Base-by-base conservation (phyloP, 2,329 filamentous ascomycete genomes). In the Zymoseptoria brevis region DNA sequence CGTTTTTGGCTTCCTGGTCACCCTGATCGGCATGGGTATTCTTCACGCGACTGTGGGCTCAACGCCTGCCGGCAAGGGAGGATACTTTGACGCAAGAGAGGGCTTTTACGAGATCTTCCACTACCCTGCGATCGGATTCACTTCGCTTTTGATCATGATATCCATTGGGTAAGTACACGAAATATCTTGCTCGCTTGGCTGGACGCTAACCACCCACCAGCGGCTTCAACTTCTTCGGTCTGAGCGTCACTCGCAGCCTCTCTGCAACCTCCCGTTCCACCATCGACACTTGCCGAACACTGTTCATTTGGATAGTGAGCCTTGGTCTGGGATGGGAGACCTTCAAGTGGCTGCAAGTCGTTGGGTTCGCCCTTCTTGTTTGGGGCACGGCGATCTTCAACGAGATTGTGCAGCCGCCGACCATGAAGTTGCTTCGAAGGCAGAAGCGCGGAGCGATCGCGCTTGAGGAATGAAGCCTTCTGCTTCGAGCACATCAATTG, bases 371-470 rank as follows among this genome's bases (percentile, higher is more conserved):
- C 1, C 77, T 96, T 65, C 82, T 99, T 41, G 94, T 99, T 13
- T 99, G 96, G 72, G 95, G 94, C 65, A 99, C 93, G 1, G 96
- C 96, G 75, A 74, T 97, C 50, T 97, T 97, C 80, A 97, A 97
- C 75, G 91, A 95, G 63, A 84, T 99, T 60, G 83, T 97, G n/a
- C 80, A 85, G 60, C 90, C 91, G 21, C 94, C 94, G 1, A 73
- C 71, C 13, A 54, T 68, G 2, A 65, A 64, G 1, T 71, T 68
- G 60, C 58, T 72, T 52, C 61, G 67, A 52, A 58, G 62, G 35
- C 61, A 62, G 45, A 75, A 64, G 56, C 55, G 60, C 56, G 51
- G 60, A 54, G 54, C 60, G 2, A 57, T 66, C 26, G 62, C 64
- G n/a, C 54, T 61, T 13, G 57, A 30, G 13, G 55, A 65, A 9